Conservation (phyloP, 768 basidiomycete species). For the Fomitopsis serialis region DNA sequence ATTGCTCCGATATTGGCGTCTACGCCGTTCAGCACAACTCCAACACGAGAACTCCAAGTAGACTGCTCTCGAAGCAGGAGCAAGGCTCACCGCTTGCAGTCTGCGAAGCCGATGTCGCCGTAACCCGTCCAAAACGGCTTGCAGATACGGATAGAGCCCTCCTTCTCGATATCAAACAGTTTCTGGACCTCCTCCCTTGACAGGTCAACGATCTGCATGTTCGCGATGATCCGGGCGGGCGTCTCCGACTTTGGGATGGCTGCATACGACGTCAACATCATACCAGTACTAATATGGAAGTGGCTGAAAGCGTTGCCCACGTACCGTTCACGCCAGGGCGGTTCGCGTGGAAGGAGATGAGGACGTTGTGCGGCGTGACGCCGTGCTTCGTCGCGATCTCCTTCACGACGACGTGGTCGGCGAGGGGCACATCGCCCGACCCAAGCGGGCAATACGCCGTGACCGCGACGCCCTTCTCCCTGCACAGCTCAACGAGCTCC, state of each 20-base stretch:
- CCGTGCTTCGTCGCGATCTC: constrained; percentile 58
- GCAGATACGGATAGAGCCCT: constrained; percentile 58
- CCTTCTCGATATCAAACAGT: constrained; percentile 56
- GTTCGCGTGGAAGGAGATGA: constrained; percentile 73
- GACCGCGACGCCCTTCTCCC: constrained; percentile 57
- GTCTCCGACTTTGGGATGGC: constrained; percentile 80
- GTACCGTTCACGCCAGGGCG: constrained; percentile 51
- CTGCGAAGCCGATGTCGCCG: constrained; percentile 54
- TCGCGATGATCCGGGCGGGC: constrained; percentile 56
- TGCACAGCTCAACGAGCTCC: constrained; percentile 59
- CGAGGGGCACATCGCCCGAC: constrained; percentile 60
- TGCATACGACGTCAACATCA: constrained; percentile 17
- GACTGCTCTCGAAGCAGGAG: neutral
- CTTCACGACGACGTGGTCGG: constrained; percentile 52
- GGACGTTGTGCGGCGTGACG: constrained; percentile 57
- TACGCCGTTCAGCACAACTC: too few relatives aligned
- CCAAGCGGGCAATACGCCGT: constrained; percentile 82
- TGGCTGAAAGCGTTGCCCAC: too few relatives aligned
- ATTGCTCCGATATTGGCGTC: too few relatives aligned
- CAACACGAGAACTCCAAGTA: too few relatives aligned
- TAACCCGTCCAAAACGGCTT: constrained; percentile 61
- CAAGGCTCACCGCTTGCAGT: constrained; percentile 9
- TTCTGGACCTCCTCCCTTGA: constrained; percentile 54
- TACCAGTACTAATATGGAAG: too few relatives aligned
- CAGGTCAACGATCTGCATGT: constrained; percentile 56